These are phyloP conservation scores for Trametes hirsuta DNA, from an alignment of 1,284 basidiomycete genomes.

Conservation along the genomic window DNA sequence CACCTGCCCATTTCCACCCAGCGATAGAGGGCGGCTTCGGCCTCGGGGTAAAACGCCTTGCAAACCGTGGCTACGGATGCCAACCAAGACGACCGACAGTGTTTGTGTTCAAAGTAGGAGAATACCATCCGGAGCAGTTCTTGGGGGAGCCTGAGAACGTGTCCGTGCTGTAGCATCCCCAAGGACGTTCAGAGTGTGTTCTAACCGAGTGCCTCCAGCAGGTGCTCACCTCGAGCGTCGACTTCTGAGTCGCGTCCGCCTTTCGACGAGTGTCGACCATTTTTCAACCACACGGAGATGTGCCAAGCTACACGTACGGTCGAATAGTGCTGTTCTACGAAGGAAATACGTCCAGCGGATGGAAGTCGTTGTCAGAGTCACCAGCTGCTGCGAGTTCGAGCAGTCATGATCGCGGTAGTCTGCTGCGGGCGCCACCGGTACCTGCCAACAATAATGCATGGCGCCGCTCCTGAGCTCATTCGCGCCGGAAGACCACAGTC, in stretches of 20 bases:
- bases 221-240: neutral
- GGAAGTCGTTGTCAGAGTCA: no score
- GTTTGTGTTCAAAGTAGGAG: neutral
- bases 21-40: no score
- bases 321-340: no score
- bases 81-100: neutral
- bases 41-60: neutral
- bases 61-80: neutral
- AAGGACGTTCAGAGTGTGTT: neutral
- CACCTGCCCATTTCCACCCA: neutral
- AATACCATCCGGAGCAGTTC: neutral
- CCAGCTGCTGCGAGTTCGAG: no score
- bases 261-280: neutral
- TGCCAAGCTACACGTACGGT: neutral
- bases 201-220: neutral
- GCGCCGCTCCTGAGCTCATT: no score
- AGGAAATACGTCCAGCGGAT: no score
- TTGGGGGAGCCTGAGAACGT: neutral
- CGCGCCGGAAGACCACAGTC: slow-evolving; percentile 57
- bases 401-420: no score
- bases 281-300: neutral
- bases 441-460: no score
- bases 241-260: neutral
- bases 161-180: neutral
- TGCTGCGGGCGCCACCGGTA: no score